Conservation (phyloP, 2,329 filamentous ascomycete species). For the Cryphonectria radicalis region DNA sequence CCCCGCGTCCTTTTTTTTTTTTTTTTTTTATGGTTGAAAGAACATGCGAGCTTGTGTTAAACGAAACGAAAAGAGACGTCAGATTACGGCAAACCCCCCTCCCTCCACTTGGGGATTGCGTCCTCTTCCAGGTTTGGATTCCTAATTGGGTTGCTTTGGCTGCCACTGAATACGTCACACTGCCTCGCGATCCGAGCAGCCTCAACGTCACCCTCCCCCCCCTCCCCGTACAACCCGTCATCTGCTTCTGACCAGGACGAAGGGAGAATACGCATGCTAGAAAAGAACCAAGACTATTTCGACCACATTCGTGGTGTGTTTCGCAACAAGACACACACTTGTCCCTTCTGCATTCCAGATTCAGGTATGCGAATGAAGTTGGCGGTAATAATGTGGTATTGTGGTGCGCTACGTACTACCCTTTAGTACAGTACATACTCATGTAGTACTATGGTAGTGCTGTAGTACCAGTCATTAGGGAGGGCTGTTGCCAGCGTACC, state of each 20-base stretch:
- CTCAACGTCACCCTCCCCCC: constrained; percentile 1
- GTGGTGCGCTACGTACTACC: background rate
- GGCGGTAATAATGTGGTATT: background rate
- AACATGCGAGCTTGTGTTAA: background rate
- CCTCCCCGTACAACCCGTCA: background rate
- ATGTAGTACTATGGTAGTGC: too few relatives aligned
- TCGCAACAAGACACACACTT: background rate
- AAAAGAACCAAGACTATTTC: background rate
- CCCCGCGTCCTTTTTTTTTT: background rate
- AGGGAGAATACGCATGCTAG: background rate
- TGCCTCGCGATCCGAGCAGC: background rate
- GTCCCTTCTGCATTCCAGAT: background rate
- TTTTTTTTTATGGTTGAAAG: background rate
- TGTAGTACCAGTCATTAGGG: background rate
- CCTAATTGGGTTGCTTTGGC: constrained; percentile 9
- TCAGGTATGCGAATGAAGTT: background rate
- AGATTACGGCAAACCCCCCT: background rate
- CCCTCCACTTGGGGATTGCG: constrained; percentile 2
- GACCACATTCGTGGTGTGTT: background rate
- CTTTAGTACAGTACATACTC: too few relatives aligned
- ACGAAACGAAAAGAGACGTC: background rate
- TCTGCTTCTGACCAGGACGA: background rate
- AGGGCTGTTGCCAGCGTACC: background rate
- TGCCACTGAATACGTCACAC: constrained; percentile 13
- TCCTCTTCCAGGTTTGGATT: constrained; percentile 7